Percentiles rank a stretch among this genome's conserved stretches.
Conservation (phyloP, 2,329 filamentous ascomycete genomes). For the Penicillium sp. region DNA sequence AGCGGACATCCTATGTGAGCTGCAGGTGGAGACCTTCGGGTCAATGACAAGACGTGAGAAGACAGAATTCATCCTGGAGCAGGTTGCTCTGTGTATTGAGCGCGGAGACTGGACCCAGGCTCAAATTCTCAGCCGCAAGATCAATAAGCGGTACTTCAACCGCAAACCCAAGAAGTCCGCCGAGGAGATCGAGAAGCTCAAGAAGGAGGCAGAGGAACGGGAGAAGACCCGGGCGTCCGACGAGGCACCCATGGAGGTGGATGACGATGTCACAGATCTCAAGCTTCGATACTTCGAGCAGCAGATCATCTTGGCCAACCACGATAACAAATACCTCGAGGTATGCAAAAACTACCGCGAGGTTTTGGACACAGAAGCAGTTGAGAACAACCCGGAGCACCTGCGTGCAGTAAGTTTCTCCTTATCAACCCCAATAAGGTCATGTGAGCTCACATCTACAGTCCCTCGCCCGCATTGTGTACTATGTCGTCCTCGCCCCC, state of each 20-base stretch:
- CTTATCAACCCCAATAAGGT: background rate
- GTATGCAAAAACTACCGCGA: conserved; percentile 98
- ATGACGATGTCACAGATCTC: conserved; percentile 91
- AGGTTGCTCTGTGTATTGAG: conserved; percentile 93
- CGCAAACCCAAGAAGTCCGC: conserved; percentile 88
- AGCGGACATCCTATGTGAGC: conserved; percentile 89
- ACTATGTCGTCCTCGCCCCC: conserved; percentile 93
- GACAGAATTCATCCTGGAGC: conserved; percentile 96
- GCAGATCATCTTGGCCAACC: conserved; percentile 92
- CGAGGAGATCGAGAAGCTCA: conserved; percentile 87
- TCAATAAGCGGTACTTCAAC: conserved; percentile 88
- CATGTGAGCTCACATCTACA: conserved; percentile 37
- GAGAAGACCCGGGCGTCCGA: conserved; percentile 79
- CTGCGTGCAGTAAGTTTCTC: conserved; percentile 72
- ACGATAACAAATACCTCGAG: conserved; percentile 95
- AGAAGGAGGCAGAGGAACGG: conserved; percentile 74
- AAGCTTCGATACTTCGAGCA: conserved; percentile 97
- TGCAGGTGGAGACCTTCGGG: conserved; percentile 98
- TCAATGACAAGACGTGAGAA: conserved; percentile 97
- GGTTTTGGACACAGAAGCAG: conserved; percentile 91
- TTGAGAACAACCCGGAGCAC: conserved; percentile 85
- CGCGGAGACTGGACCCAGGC: conserved; percentile 96
- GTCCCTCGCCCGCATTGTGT: conserved; percentile 93
- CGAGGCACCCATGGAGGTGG: conserved; percentile 70
- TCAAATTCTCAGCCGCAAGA: conserved; percentile 90